These are phyloP conservation scores for Triangularia setosa DNA, from an alignment of 2,329 filamentous ascomycete species.

Conservation along the genomic window DNA sequence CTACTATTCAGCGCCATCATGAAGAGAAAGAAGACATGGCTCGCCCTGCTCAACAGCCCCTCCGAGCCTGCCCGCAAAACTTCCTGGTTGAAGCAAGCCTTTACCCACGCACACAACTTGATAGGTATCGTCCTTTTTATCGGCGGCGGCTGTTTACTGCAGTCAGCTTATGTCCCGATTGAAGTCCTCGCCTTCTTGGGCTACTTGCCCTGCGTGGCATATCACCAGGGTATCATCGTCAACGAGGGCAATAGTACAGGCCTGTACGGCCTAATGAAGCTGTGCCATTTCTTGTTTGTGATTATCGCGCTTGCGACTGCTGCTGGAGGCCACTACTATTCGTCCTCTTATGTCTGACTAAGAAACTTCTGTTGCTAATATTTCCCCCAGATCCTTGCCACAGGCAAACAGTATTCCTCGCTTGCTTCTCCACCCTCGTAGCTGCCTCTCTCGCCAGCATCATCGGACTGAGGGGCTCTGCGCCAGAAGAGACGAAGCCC, in stretches of 20 bases:
- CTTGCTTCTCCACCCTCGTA: neutral
- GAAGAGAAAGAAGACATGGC: neutral
- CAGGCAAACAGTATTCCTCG: neutral
- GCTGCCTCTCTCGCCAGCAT: neutral
- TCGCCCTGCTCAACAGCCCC: neutral
- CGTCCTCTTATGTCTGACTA: no score
- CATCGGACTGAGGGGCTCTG: neutral
- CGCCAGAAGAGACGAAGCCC: neutral
- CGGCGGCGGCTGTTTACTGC: neutral
- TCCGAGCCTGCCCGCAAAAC: no score
- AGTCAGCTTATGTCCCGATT: neutral
- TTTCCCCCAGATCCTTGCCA: neutral
- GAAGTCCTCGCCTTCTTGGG: neutral
- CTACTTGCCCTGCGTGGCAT: neutral
- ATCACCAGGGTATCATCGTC: neutral
- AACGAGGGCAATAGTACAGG: neutral
- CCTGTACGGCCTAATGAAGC: neutral
- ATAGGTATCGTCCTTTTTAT: neutral
- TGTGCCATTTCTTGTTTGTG: neutral
- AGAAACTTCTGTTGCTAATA: neutral
- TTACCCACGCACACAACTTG: neutral
- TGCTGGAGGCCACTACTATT: neutral
- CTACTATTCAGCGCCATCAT: neutral
- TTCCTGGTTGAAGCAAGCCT: neutral
- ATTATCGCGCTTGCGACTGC: neutral